phyloP scores from a whole-genome alignment of 225 moss, liverwort and hornwort genomes.

The Lunularia cruciata region DNA sequence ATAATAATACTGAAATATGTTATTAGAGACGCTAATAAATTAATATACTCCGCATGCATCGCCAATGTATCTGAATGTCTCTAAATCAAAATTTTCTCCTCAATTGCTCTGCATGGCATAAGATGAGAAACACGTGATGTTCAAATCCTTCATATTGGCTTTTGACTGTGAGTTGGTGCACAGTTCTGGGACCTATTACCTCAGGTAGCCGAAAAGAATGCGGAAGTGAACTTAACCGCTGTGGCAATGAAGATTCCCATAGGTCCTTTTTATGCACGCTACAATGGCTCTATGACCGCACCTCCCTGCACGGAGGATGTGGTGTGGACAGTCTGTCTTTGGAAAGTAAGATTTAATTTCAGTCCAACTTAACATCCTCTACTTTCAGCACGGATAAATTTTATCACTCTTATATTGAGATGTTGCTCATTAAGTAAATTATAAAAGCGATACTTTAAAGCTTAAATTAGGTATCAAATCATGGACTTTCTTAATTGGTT shows the following conservation, averaged over 20 bases:
- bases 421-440: neutral
- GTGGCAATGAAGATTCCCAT: neutral
- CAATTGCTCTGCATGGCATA: too few relatives aligned
- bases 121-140: too few relatives aligned
- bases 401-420: too few relatives aligned
- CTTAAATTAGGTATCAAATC: neutral
- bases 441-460: neutral
- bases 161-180: too few relatives aligned
- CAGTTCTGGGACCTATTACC: constrained; percentile 28
- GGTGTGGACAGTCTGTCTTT: constrained; percentile 25
- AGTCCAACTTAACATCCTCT: too few relatives aligned
- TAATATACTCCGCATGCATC: too few relatives aligned
- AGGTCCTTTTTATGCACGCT: constrained; percentile 13
- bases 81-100: too few relatives aligned
- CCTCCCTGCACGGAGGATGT: constrained; percentile 16
- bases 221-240: neutral
- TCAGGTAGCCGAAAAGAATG: neutral
- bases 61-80: too few relatives aligned
- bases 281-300: constrained; percentile 15
- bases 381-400: too few relatives aligned
- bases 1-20: too few relatives aligned
- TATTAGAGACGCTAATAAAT: too few relatives aligned
- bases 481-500: neutral
- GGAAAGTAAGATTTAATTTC: constrained; percentile 44
- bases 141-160: too few relatives aligned